Conservation (phyloP, 2,329 filamentous ascomycete species). For the Colletotrichum sp. region DNA sequence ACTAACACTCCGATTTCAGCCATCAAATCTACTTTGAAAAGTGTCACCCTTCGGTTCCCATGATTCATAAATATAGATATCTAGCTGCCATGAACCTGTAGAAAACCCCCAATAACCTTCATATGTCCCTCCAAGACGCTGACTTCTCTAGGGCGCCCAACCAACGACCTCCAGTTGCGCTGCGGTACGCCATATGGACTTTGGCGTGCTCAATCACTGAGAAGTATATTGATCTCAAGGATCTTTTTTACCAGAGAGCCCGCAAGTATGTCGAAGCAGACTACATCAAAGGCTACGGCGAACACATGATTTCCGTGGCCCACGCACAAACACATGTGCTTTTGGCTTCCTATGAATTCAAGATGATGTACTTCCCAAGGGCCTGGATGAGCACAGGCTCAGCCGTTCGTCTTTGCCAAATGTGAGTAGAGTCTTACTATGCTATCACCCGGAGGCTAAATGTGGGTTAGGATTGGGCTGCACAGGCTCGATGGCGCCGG, state of each 20-base stretch:
- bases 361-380: constrained; percentile 95
- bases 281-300: constrained; percentile 91
- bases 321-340: constrained; percentile 87
- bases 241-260: constrained; percentile 87
- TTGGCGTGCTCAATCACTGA: constrained; percentile 85
- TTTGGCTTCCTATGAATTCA: constrained; percentile 88
- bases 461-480: constrained; percentile 76
- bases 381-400: constrained; percentile 93
- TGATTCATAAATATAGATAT: constrained; percentile 90
- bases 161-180: constrained; percentile 82
- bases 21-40: constrained; percentile 91
- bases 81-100: constrained; percentile 85
- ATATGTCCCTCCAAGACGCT: background rate
- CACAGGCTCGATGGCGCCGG: constrained; percentile 84
- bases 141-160: constrained; percentile 66
- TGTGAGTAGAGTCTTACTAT: constrained; percentile 55
- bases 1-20: constrained; percentile 41
- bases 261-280: constrained; percentile 91
- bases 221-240: constrained; percentile 79
- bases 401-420: constrained; percentile 80
- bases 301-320: constrained; percentile 83
- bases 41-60: constrained; percentile 82
- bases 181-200: constrained; percentile 97
- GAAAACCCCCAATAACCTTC: constrained; percentile 27
- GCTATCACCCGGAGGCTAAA: background rate